Conservation (phyloP, 140 eudicot species). For the Oenanthe javanica region DNA sequence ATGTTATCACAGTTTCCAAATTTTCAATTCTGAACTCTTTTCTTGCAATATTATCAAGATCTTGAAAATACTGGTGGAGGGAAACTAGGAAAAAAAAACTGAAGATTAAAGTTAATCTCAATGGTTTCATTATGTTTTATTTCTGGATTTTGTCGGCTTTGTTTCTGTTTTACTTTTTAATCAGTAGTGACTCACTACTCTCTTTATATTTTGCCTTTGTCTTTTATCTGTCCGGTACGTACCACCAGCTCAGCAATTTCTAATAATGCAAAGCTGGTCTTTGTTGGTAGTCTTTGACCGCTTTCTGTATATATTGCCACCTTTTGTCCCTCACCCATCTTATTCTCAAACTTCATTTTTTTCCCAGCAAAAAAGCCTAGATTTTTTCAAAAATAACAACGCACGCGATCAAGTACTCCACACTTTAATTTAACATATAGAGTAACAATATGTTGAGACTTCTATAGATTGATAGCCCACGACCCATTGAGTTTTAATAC, state of each 20-base stretch:
- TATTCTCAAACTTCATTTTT: background rate
- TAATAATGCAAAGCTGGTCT: constrained; percentile 13
- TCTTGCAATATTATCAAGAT: constrained; percentile 20
- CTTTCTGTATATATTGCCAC: background rate
- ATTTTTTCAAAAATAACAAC: background rate
- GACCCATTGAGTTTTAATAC: no score
- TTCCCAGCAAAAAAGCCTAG: background rate
- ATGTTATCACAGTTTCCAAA: constrained; percentile 12
- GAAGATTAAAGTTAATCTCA: constrained; percentile 2
- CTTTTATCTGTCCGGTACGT: constrained; percentile 14
- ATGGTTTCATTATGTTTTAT: background rate
- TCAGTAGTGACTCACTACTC: background rate
- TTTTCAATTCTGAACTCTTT: constrained; percentile 23
- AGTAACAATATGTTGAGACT: background rate
- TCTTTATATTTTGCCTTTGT: constrained; percentile 22
- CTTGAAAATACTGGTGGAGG: constrained; percentile 22
- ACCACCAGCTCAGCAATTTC: constrained; percentile 6
- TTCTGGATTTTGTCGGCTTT: background rate
- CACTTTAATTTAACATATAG: no score
- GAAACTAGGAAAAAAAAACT: constrained; percentile 20
- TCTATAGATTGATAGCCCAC: no score
- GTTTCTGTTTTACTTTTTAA: constrained; percentile 8
- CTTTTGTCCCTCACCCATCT: background rate
- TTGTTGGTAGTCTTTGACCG: constrained; percentile 14
- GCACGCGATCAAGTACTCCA: no score